Evolutionary conservation across 768 basidiomycete species (phyloP).

Genomic region (Amanita pallidorosea): DNA sequence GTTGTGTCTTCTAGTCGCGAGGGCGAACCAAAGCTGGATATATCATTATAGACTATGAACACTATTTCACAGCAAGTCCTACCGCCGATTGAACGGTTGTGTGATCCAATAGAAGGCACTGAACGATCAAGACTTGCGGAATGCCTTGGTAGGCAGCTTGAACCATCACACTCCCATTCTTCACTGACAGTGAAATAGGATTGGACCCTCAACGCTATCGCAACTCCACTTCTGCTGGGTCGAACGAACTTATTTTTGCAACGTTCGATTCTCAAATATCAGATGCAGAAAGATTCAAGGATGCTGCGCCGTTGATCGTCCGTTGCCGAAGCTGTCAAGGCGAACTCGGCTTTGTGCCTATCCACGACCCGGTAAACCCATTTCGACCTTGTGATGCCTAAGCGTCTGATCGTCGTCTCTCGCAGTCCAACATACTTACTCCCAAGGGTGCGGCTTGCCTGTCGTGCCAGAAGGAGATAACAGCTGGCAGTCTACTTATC

Average conservation of each 20-base stretch:
- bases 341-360: conserved; percentile 43
- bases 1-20: conserved; percentile 5
- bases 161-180: neutral
- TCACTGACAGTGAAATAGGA: conserved; percentile 24
- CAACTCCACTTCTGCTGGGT: conserved; percentile 24
- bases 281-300: conserved; percentile 79
- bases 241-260: conserved; percentile 58
- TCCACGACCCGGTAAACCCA: conserved; percentile 44
- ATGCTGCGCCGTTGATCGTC: conserved; percentile 60
- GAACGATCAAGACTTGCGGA: conserved; percentile 88
- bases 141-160: conserved; percentile 59
- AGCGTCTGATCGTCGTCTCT: conserved; percentile 4
- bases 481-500: conserved; percentile 53
- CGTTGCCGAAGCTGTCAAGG: conserved; percentile 70
- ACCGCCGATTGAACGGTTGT: conserved; percentile 90
- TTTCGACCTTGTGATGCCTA: neutral
- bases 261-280: conserved; percentile 85
- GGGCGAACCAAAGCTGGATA: conserved; percentile 5
- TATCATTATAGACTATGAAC: conserved; percentile 62
- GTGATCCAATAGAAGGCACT: conserved; percentile 94
- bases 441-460: conserved; percentile 62
- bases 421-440: conserved; percentile 57
- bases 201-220: conserved; percentile 51
- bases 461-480: conserved; percentile 45
- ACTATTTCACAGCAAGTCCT: conserved; percentile 87